Conservation (phyloP, 163 green algal species). For the Volvox carteri region DNA sequence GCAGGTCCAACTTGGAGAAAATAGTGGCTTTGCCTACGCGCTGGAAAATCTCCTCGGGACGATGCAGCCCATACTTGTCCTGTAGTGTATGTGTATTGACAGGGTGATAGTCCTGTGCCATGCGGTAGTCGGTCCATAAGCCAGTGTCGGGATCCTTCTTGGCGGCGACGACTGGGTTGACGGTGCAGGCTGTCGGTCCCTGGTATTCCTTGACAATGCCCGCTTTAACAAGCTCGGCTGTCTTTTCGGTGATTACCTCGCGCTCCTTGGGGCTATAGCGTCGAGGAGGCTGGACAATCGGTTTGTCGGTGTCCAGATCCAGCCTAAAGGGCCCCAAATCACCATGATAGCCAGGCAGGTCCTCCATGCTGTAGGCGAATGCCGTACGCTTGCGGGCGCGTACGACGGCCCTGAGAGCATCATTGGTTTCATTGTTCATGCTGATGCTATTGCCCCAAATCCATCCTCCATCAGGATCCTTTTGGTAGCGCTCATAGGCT, state of each 20-base stretch:
- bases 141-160: slow-evolving; percentile 31
- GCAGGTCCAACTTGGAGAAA: slow-evolving; percentile 40
- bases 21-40: not conserved
- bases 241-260: slow-evolving; percentile 7
- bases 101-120: slow-evolving; percentile 21
- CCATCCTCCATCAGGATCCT: slow-evolving; percentile 28
- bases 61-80: slow-evolving; percentile 26
- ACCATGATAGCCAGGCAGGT: slow-evolving; percentile 11
- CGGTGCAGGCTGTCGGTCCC: not conserved
- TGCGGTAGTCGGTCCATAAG: not conserved
- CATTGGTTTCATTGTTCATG: not conserved
- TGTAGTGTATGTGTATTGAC: not conserved
- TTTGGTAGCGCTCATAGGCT: slow-evolving; percentile 15
- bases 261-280: not conserved
- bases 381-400: not conserved
- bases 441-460: slow-evolving; percentile 2
- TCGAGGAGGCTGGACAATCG: not conserved
- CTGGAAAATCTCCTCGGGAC: slow-evolving; percentile 44
- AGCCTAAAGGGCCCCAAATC: not conserved
- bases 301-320: slow-evolving; percentile 6
- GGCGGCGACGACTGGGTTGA: slow-evolving; percentile 31
- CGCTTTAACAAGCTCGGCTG: not conserved
- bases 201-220: not conserved
- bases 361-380: slow-evolving; percentile 25
- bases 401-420: not conserved